Evolutionary conservation across 2,329 filamentous ascomycete genomes (phyloP).

Genomic region (Acrocalymma vagum): DNA sequence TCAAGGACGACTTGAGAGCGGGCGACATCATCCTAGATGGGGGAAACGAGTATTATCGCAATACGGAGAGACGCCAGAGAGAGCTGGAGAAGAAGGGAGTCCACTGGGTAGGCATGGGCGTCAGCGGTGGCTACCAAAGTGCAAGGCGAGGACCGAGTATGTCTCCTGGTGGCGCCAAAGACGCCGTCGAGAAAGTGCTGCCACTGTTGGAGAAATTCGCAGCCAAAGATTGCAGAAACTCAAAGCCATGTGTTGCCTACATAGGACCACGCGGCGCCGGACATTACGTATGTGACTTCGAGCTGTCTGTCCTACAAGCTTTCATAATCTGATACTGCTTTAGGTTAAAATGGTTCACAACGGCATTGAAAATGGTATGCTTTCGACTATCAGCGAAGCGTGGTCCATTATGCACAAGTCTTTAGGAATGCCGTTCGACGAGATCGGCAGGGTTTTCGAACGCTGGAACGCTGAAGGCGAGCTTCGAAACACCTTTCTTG

Average conservation of each 20-base stretch:
- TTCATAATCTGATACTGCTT: too few relatives aligned
- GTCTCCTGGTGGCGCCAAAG: conserved; percentile 69
- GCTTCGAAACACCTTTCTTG: too few relatives aligned
- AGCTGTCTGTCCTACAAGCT: too few relatives aligned
- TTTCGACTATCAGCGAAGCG: conserved; percentile 70
- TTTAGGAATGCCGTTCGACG: conserved; percentile 67
- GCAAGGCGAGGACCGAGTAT: conserved; percentile 73
- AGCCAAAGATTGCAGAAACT: conserved; percentile 68
- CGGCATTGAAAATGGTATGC: conserved; percentile 77
- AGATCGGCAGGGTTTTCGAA: conserved; percentile 67
- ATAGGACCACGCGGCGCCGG: conserved; percentile 71
- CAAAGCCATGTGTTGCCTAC: conserved; percentile 66
- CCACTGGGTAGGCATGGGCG: conserved; percentile 73
- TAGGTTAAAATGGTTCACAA: conserved; percentile 83
- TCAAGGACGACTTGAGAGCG: conserved; percentile 61
- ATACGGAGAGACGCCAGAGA: conserved; percentile 69
- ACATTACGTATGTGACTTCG: too few relatives aligned
- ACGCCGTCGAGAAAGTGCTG: conserved; percentile 65
- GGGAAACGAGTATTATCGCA: conserved; percentile 72
- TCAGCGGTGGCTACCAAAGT: conserved; percentile 74
- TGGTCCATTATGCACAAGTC: conserved; percentile 70
- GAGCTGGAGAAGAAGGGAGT: conserved; percentile 66
- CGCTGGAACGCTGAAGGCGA: conserved; percentile 69
- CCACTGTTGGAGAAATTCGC: conserved; percentile 69
- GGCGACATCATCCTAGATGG: conserved; percentile 75